Base-by-base conservation (phyloP, 805 yeast genomes). In the Suhomyces sp. region DNA sequence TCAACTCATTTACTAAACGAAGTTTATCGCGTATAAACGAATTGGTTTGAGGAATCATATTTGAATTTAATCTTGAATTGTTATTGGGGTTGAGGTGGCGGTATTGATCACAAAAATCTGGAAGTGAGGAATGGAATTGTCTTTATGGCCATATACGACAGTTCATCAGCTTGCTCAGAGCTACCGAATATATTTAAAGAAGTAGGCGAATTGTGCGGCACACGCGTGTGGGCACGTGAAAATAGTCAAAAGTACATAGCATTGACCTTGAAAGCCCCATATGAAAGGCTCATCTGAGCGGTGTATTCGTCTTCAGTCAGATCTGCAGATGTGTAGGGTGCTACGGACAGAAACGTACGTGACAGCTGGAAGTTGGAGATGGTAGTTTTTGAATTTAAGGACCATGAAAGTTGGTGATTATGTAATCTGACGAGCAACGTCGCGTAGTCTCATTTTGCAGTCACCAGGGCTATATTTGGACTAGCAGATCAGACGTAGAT, bases 11-110 rank as follows among this genome's bases (percentile, higher is more conserved):
- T 29, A 33, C 46, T 1, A 44, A 19, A 5, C 49, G 46, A 10
- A 54, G 22, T 15, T 54, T 52, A 29, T 54, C 49, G 27, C 47
- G 48, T 10, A 54, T 13, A 38, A 49, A 47, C 24, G 51, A 26
- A 22, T 24, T 12, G 31, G 36, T 19, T 38, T 38, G 24, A 12
- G 42, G 17, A 38, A 38, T 38, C 42, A 38, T 38, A 38, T 12
- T 27, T 19, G 19, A 19, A 19, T 2, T 19, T 19, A 19, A 3
- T 19, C 19, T 19, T 19, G 19, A 19, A 19, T 19, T 19, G 19
- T 19, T 19, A 19, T 19, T 19, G 19, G 19, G 19, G 3, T 27
- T 27, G 12, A 27, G 42, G n/a, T 38, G 24, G 17, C 12, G 36
- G 8, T 33, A 33, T n/a, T 6, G 17, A 33, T 33, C 36, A 33